These are phyloP conservation scores for Tolypocladium tundrense DNA, from an alignment of 2,329 filamentous ascomycete genomes.

Conservation along the genomic window DNA sequence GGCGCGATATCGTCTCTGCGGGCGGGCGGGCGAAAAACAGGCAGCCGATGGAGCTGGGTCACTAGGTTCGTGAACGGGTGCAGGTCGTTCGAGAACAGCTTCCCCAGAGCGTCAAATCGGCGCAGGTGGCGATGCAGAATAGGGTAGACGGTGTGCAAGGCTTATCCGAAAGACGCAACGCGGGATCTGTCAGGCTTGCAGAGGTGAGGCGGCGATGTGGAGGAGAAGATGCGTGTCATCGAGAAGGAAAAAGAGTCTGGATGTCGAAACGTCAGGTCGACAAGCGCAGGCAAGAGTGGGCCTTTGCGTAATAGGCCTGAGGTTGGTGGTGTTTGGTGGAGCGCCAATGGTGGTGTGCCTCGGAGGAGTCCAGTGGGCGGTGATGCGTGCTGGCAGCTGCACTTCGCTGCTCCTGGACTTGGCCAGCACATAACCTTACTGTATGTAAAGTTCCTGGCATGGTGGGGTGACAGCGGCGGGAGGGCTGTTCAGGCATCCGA, in stretches of 20 bases:
- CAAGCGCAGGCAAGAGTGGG: constrained; percentile 21
- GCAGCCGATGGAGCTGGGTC: constrained; percentile 5
- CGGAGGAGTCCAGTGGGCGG: background rate
- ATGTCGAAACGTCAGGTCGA: constrained; percentile 26
- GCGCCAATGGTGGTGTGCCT: background rate
- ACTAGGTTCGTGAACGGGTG: constrained; percentile 25
- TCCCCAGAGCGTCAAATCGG: constrained; percentile 3
- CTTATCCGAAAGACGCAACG: background rate
- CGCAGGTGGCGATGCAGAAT: background rate
- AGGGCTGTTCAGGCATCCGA: background rate
- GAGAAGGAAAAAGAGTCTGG: constrained; percentile 17
- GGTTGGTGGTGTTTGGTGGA: background rate
- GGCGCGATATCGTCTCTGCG: background rate
- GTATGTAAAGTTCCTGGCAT: background rate
- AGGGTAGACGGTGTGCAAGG: background rate
- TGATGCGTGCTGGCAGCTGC: background rate
- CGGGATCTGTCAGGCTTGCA: background rate
- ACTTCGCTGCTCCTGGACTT: background rate
- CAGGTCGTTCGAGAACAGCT: constrained; percentile 30
- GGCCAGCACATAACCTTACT: background rate
- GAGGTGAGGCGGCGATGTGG: constrained; percentile 4
- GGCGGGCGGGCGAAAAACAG: background rate
- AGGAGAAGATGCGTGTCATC: constrained; percentile 11
- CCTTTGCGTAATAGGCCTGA: constrained; percentile 26
- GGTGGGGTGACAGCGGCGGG: background rate